These are phyloP conservation scores for Umbelopsis sp. DNA, from an alignment of 192 early-diverging fungal species.

Conservation along the genomic window DNA sequence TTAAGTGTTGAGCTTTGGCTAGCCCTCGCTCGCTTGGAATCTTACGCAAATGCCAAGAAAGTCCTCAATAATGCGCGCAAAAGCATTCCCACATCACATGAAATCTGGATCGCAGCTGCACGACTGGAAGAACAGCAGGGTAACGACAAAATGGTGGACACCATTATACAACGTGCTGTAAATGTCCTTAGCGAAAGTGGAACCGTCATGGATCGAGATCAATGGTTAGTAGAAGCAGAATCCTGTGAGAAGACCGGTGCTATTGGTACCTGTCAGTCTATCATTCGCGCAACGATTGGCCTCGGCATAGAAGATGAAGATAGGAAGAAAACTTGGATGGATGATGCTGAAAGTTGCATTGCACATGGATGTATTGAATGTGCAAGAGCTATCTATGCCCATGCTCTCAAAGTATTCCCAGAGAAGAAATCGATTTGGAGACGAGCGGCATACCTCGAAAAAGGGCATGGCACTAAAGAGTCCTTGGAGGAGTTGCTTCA, in stretches of 20 bases:
- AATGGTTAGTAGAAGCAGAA: slow-evolving; percentile 90
- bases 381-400: slow-evolving; percentile 86
- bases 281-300: slow-evolving; percentile 76
- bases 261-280: slow-evolving; percentile 78
- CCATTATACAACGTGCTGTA: slow-evolving; percentile 74
- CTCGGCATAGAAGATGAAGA: slow-evolving; percentile 82
- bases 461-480: slow-evolving; percentile 74
- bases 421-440: slow-evolving; percentile 83
- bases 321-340: slow-evolving; percentile 79
- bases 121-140: slow-evolving; percentile 86
- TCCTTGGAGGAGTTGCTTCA: slow-evolving; percentile 77
- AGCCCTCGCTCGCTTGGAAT: slow-evolving; percentile 89
- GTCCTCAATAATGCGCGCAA: slow-evolving; percentile 91
- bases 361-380: slow-evolving; percentile 65
- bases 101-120: slow-evolving; percentile 95
- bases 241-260: slow-evolving; percentile 79
- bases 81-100: slow-evolving; percentile 85
- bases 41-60: slow-evolving; percentile 82
- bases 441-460: slow-evolving; percentile 85
- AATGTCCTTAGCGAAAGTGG: slow-evolving; percentile 64
- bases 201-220: slow-evolving; percentile 72
- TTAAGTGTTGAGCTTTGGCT: slow-evolving; percentile 93
- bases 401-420: slow-evolving; percentile 78
- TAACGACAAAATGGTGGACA: slow-evolving; percentile 64
- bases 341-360: slow-evolving; percentile 83